phyloP scores from a whole-genome alignment of 177 flowering plant species.

The Telopea speciosissima region DNA sequence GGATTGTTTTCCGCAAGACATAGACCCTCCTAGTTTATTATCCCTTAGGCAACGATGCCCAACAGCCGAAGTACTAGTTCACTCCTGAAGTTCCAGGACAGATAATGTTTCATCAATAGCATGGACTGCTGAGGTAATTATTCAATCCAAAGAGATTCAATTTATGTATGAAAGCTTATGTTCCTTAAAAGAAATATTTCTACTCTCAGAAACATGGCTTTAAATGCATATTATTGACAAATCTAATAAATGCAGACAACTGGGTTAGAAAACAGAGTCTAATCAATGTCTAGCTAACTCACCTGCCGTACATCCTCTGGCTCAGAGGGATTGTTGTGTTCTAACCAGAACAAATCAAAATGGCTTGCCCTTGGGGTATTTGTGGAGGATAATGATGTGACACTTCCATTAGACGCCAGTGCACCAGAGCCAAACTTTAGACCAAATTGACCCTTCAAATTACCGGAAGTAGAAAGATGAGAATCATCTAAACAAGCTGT shows the following conservation, averaged over 20 bases:
- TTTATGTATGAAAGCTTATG: neutral
- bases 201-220: neutral
- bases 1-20: neutral
- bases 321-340: slow-evolving; percentile 46
- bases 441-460: slow-evolving; percentile 36
- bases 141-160: neutral
- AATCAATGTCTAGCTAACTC: slow-evolving; percentile 1
- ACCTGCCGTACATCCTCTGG: slow-evolving; percentile 62
- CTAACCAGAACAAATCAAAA: slow-evolving; percentile 58
- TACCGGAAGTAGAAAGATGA: slow-evolving; percentile 20
- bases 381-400: slow-evolving; percentile 58
- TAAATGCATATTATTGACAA: neutral
- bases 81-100: neutral
- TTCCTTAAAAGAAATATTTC: neutral
- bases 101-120: neutral
- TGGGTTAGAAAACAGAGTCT: neutral
- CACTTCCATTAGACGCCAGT: slow-evolving; percentile 58
- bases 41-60: neutral
- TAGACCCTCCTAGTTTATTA: neutral
- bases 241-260: neutral
- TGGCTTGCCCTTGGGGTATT: slow-evolving; percentile 62
- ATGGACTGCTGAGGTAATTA: neutral
- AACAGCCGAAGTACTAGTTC: neutral
- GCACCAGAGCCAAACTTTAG: slow-evolving; percentile 39
- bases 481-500: slow-evolving; percentile 69